These are phyloP conservation scores for Ambrosia hybrid DNA, from an alignment of 140 eudicot species.

Conservation along the genomic window DNA sequence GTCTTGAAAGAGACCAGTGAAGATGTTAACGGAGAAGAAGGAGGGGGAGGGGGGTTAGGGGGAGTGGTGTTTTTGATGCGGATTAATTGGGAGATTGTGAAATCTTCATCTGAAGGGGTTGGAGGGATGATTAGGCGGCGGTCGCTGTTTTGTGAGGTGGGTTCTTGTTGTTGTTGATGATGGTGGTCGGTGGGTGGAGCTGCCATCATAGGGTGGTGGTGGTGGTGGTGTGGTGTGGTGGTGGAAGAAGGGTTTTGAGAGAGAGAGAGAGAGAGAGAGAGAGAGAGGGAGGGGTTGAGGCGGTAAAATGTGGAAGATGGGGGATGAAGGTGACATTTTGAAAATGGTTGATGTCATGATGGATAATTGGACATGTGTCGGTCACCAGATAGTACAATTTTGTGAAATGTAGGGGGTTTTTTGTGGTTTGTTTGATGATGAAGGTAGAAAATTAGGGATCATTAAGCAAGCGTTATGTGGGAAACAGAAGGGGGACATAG, in stretches of 20 bases:
- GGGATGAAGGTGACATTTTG: not conserved
- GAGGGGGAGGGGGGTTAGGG: not conserved
- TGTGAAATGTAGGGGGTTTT: too few species aligned
- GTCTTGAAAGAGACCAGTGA: conserved; percentile 8
- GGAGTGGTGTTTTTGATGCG: not conserved
- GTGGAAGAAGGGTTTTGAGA: not conserved
- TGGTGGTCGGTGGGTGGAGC: too few species aligned
- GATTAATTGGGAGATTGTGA: conserved; percentile 25
- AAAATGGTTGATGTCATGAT: too few species aligned
- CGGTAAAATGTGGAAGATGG: conserved; percentile 15
- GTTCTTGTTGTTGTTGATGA: too few species aligned
- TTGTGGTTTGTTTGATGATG: too few species aligned
- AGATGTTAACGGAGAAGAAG: not conserved
- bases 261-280: not conserved
- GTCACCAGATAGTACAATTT: too few species aligned
- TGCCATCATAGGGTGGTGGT: not conserved
- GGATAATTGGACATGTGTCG: too few species aligned
- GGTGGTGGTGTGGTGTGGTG: not conserved
- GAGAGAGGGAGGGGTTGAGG: not conserved
- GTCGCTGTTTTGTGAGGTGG: too few species aligned
- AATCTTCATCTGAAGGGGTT: conserved; percentile 10
- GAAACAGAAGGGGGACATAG: too few species aligned
- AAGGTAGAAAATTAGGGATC: too few species aligned
- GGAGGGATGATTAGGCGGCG: too few species aligned
- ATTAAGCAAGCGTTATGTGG: too few species aligned